Base-by-base conservation (phyloP, 78 protist genomes). In the Cavenderia fasciculata region DNA sequence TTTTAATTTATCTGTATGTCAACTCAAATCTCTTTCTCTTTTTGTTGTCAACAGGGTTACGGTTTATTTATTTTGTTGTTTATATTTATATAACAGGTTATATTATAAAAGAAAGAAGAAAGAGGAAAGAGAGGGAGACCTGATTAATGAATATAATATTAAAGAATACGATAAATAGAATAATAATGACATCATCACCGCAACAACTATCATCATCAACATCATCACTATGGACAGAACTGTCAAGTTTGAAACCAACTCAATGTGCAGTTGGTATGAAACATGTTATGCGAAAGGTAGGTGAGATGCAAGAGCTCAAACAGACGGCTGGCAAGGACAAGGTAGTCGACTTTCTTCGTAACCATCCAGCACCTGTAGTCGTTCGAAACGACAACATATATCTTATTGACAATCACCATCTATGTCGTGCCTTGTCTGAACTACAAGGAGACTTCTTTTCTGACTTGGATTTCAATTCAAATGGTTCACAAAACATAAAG, bases 201-300 rank as follows among this genome's bases (percentile, higher is more conserved):
- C n/a, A n/a, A n/a, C n/a, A n/a, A n/a, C n/a, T n/a, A n/a, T n/a
- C n/a, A n/a, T n/a, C n/a, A n/a, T n/a, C n/a, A n/a, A n/a, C n/a
- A n/a, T n/a, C n/a, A n/a, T n/a, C n/a, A n/a, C n/a, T n/a, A n/a
- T n/a, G n/a, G n/a, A n/a, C n/a, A n/a, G n/a, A n/a, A n/a, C n/a
- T n/a, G n/a, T n/a, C n/a, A n/a, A 82, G 40, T 54, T 29, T 82
- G 12, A 68, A 40, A 68, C 90, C 90, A 47, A 82, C 90, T 31
- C 90, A 82, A 68, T 82, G 90, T 31, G 90, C 90, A 27, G 90
- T 69, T 65, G 90, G 90, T 41, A 68, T 82, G 90, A 40, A 65
- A 2, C 90, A 82, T 68, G 90, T 82, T 6, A 31, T n/a, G 23
- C 56, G 90, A 47, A 82, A 82, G 38, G 78, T 82, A 3, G 21